phyloP scores from a whole-genome alignment of 768 basidiomycete species.

The Termitomyces sp. region DNA sequence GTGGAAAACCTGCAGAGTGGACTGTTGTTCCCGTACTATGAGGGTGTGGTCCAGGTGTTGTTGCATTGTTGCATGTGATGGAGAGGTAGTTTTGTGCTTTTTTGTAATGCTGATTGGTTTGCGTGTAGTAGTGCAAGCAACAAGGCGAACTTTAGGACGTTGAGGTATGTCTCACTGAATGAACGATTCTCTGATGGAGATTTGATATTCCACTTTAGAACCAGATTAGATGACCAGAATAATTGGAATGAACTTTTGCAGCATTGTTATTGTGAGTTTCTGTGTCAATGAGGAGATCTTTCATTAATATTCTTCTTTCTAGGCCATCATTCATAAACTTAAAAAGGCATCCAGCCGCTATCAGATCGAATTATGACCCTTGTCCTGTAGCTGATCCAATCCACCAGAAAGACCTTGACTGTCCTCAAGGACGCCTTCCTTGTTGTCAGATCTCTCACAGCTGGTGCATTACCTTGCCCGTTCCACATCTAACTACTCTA shows the following conservation, averaged over 20 bases:
- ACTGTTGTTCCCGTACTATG: conserved; percentile 85
- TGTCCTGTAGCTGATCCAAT: conserved; percentile 77
- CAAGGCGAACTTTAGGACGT: conserved; percentile 90
- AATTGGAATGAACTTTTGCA: conserved; percentile 99
- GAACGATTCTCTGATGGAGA: neutral
- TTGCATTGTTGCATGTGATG: conserved; percentile 81
- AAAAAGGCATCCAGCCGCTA: conserved; percentile 78
- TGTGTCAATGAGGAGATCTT: neutral
- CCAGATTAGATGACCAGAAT: conserved; percentile 95
- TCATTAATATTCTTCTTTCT: conserved; percentile 5
- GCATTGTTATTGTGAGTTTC: conserved; percentile 75
- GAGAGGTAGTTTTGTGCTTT: conserved; percentile 59
- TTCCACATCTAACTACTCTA: neutral
- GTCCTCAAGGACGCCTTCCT: conserved; percentile 96
- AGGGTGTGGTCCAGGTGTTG: conserved; percentile 81
- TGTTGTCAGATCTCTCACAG: conserved; percentile 83
- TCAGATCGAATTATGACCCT: conserved; percentile 98
- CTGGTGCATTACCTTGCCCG: conserved; percentile 41
- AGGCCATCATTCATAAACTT: conserved; percentile 87
- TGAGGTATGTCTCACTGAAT: conserved; percentile 51
- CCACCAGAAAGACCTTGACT: conserved; percentile 90
- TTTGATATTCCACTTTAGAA: conserved; percentile 44
- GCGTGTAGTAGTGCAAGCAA: conserved; percentile 60
- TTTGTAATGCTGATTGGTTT: neutral
- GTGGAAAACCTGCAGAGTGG: conserved; percentile 52